Percentiles rank a stretch among this genome's conserved stretches.
phyloP scores from a whole-genome alignment of 2,329 filamentous ascomycete species.

The Scytalidium sp. region DNA sequence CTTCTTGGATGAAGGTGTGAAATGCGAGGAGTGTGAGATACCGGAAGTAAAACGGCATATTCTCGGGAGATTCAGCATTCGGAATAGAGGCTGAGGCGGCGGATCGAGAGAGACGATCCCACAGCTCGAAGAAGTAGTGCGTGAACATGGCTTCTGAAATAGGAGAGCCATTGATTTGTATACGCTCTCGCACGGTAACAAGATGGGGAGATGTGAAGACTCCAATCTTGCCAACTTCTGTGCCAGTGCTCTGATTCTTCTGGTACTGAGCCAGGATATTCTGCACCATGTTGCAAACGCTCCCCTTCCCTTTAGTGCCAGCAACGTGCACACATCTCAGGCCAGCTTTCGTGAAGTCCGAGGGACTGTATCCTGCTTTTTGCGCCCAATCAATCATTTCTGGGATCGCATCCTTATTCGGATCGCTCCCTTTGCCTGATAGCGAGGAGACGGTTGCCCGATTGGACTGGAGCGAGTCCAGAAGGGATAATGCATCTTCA shows the following conservation, averaged over 20 bases:
- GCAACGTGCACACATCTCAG: conserved; percentile 70
- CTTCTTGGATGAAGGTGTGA: conserved; percentile 75
- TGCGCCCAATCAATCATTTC: conserved; percentile 29
- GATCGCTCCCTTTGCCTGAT: conserved; percentile 11
- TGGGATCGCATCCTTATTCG: conserved; percentile 25
- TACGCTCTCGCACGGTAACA: conserved; percentile 65
- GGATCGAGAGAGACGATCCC: conserved; percentile 47
- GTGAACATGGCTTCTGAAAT: conserved; percentile 59
- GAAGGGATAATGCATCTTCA: conserved; percentile 16
- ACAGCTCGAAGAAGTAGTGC: conserved; percentile 65
- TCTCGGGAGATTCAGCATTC: conserved; percentile 8
- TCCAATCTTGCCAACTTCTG: conserved; percentile 39
- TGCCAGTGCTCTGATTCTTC: conserved; percentile 5
- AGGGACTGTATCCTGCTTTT: conserved; percentile 21
- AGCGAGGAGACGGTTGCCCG: conserved; percentile 16
- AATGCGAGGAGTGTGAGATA: conserved; percentile 87
- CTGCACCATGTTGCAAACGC: conserved; percentile 65
- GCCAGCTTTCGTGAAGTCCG: conserved; percentile 18
- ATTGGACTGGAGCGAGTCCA: conserved; percentile 24
- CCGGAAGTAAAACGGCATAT: conserved; percentile 87
- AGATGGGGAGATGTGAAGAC: conserved; percentile 70
- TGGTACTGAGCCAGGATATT: conserved; percentile 58
- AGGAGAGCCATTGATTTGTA: conserved; percentile 57
- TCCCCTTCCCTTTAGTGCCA: conserved; percentile 87
- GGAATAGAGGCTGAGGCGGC: conserved; percentile 28